Evolutionary conservation across 2,329 filamentous ascomycete genomes (phyloP).

Genomic region (Cercospora brassicicola): DNA sequence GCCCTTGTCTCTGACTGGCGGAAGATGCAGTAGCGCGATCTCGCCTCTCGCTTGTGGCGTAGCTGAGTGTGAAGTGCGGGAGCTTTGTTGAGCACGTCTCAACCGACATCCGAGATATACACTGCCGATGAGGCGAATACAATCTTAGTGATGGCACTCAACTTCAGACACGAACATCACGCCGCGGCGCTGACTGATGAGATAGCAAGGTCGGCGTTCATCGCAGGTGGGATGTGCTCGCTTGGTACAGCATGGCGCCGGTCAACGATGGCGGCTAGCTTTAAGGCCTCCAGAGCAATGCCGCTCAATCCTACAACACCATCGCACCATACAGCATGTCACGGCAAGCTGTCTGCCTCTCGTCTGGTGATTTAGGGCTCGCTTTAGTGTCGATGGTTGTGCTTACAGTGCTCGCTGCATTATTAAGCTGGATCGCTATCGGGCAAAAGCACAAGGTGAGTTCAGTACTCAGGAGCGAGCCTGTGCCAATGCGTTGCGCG

Average conservation of each 20-base stretch:
- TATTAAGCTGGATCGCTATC: neutral
- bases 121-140: neutral
- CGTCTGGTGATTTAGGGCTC: neutral
- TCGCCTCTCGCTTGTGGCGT: constrained; percentile 6
- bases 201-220: neutral
- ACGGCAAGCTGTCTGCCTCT: neutral
- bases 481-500: neutral
- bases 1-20: neutral
- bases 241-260: neutral
- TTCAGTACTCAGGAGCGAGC: neutral
- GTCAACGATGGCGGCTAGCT: neutral
- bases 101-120: constrained; percentile 3
- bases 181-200: neutral
- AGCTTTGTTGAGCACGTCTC: constrained; percentile 11
- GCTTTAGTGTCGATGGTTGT: neutral
- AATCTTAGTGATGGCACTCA: neutral
- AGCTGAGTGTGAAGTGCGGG: neutral
- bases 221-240: neutral
- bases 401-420: neutral
- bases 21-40: constrained; percentile 6
- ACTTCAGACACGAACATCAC: neutral
- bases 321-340: neutral
- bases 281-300: neutral
- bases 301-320: neutral
- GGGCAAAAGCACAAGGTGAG: neutral